Evolutionary conservation across 305 asterid genomes (phyloP).

Genomic region (Fraxinus baroniana): DNA sequence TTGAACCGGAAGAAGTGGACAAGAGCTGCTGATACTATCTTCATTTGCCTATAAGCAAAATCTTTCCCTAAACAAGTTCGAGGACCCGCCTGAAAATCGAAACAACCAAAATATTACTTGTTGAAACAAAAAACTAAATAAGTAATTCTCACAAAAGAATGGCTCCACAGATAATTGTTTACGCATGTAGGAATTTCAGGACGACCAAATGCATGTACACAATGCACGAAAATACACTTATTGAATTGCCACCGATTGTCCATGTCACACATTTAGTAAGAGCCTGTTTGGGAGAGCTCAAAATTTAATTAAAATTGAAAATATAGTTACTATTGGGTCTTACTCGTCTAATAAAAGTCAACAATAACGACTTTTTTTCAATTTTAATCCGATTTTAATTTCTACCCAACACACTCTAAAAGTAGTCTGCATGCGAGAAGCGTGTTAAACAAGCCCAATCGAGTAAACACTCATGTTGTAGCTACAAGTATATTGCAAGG

Average conservation of each 20-base stretch:
- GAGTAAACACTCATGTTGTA: not conserved
- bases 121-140: not conserved
- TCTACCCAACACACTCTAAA: not conserved
- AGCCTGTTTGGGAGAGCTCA: too few species aligned
- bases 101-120: not conserved
- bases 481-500: not conserved
- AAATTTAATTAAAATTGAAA: too few species aligned
- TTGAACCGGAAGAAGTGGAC: slow-evolving; percentile 54
- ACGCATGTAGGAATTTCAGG: not conserved
- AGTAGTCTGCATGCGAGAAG: not conserved
- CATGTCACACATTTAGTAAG: not conserved
- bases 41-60: slow-evolving; percentile 76
- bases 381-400: too few species aligned
- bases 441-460: not conserved
- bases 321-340: too few species aligned
- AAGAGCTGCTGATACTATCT: slow-evolving; percentile 54
- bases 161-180: not conserved
- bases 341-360: too few species aligned
- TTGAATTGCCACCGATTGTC: not conserved
- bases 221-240: not conserved
- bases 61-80: slow-evolving; percentile 64
- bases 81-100: slow-evolving; percentile 65
- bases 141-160: not conserved
- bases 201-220: not conserved
- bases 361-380: too few species aligned